Evolutionary conservation across 2,329 filamentous ascomycete genomes (phyloP), one percentile per base, ranked within the genome.

Genomic region (Aspergillus sp.): DNA sequence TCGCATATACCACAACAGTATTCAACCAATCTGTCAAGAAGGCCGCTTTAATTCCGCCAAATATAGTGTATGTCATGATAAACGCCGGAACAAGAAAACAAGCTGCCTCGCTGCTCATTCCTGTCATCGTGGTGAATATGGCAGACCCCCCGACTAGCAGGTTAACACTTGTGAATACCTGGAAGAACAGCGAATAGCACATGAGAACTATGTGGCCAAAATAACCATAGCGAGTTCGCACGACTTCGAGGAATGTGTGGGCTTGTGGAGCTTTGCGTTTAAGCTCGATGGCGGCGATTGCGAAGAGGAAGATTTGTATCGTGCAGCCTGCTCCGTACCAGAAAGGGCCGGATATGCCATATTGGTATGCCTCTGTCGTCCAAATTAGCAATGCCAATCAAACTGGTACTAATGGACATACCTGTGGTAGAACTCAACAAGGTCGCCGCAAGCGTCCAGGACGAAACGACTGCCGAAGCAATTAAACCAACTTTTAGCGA

Each of bases 361-460:
- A 91, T 53, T 81, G 76, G 67, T 95, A 95, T 52, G 87, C 88
- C 15, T 95, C 86, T 15, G 83, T 81, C 0, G 86, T 84, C 1
- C 7, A 9, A 25, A 9, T 25, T 25, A 25, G 23, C 23, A 25
- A 25, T 25, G 23, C 7, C 23, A 25, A 25, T 25, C 7, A 3
- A 3, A 25, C 7, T 9, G 23, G 23, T 25, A 9, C 9, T 7
- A 2, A 3, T 7, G 7, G 23, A 25, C 2, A 25, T 25, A 25
- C 23, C 23, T 7, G 23, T 25, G 23, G 23, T 25, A 25, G 82
- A 86, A 62, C 91, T 87, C 2, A 93, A 75, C 1, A 91, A 74
- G 0, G 88, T 91, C 17, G 88, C 89, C 0, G 88, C 89, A 89
- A 89, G 95, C 0, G 90, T 95, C 90, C 90, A 95, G 3, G 85